Evolutionary conservation across 1,284 basidiomycete genomes (phyloP).

Genomic region (Hemileia vastatrix): DNA sequence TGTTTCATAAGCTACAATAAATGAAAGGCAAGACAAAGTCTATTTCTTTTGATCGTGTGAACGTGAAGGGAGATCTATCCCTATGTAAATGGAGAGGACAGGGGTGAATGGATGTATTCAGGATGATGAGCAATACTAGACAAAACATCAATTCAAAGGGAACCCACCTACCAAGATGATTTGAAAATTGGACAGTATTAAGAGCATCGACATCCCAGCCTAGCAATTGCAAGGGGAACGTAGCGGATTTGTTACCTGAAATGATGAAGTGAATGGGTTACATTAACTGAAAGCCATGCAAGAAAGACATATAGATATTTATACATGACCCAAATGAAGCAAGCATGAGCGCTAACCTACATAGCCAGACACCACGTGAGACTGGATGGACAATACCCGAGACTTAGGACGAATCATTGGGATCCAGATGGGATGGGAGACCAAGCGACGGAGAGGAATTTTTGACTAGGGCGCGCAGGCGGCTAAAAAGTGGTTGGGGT

Average conservation of each 20-base stretch:
- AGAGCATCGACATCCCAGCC: slow-evolving; percentile 95
- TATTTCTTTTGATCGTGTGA: neutral
- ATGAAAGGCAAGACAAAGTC: neutral
- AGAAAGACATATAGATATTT: neutral
- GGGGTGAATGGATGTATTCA: neutral
- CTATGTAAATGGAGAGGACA: neutral
- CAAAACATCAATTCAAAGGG: neutral
- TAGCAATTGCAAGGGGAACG: slow-evolving; percentile 86
- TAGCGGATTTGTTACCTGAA: slow-evolving; percentile 66
- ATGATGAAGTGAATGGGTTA: slow-evolving; percentile 4
- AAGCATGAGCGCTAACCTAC: slow-evolving; percentile 58
- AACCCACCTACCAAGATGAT: slow-evolving; percentile 72
- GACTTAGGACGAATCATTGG: too few species aligned
- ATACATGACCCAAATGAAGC: neutral
- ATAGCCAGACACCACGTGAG: slow-evolving; percentile 87
- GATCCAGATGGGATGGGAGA: too few species aligned
- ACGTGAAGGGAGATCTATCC: neutral
- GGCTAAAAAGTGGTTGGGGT: too few species aligned
- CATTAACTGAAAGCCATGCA: neutral
- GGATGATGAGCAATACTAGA: neutral
- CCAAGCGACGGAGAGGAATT: too few species aligned
- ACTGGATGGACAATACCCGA: slow-evolving; percentile 60
- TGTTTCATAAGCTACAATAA: slow-evolving; percentile 7
- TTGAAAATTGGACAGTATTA: slow-evolving; percentile 82
- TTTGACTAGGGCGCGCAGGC: too few species aligned